Base-by-base conservation (phyloP, 2,329 filamentous ascomycete genomes). In the Cephalotrichum gorgonifer region DNA sequence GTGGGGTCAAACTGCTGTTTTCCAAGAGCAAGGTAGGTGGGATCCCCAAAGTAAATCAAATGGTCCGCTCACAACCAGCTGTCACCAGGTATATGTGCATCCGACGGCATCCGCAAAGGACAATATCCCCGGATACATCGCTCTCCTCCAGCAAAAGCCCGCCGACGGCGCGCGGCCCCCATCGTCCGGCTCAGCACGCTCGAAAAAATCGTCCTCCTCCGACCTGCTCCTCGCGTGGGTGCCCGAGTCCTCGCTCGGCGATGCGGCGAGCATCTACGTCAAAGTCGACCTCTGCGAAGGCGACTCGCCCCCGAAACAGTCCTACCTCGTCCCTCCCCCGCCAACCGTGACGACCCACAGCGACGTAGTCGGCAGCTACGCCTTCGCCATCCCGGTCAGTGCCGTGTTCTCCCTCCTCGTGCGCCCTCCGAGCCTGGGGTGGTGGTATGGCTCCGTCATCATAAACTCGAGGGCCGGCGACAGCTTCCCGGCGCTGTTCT, bases 371-470 rank as follows among this genome's bases (percentile, higher is more conserved):
- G 90, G 90, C 4, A 79, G 85, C 44, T 96, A 95, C 62, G 82
- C 93, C 1, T 98, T 98, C 61, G 89, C 91, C 2, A 78, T 98
- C 6, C 93, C 93, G 2, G 78, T 97, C 27, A 88, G 81, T 55
- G 86, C 91, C 54, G 84, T 98, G 52, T 98, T 94, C 67, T 95
- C 88, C 26, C 74, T 98, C 5, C 75, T 95, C 7, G 83, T 98
- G 35, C 81, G 93, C 2, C 91, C 91, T 3, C 94, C 93, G 5
- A 96, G 88, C 62, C 69, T 95, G 7, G 94, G 93, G 15, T 98
- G 93, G 94, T 98, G 93, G 93, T 96, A 94, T 63, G 93, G 93
- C 30, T 95, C 89, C 54, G 69, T 98, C 26, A 85, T 98, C 50
- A 88, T 98, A 69, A 98, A 98, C 63, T 88, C 87, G 1, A 76